These are phyloP conservation scores for Metarhizium album DNA, from an alignment of 2,329 filamentous ascomycete genomes.

Conservation along the genomic window DNA sequence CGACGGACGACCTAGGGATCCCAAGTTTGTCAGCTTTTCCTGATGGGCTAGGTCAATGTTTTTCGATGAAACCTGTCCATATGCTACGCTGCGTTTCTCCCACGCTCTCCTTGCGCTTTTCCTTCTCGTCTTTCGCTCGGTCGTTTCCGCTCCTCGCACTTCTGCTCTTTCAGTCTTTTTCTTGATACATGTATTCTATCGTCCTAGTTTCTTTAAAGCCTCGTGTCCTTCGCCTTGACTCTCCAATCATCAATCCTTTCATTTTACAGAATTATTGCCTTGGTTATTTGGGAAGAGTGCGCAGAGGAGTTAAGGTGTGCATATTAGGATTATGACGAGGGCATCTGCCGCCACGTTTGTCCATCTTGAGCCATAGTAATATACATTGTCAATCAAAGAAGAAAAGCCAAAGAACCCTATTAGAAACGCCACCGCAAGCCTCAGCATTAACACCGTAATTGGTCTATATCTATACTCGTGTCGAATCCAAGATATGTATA, in stretches of 20 bases:
- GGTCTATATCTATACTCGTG: background rate
- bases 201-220: background rate
- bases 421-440: background rate
- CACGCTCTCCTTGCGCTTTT: no score
- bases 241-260: background rate
- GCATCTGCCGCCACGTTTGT: background rate
- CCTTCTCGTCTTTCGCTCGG: no score
- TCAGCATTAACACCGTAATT: background rate
- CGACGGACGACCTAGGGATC: slow-evolving; percentile 80
- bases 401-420: background rate
- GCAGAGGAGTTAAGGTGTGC: slow-evolving; percentile 12
- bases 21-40: slow-evolving; percentile 87
- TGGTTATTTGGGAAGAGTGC: background rate
- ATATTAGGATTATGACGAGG: slow-evolving; percentile 12
- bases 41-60: slow-evolving; percentile 11
- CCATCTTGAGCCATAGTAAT: slow-evolving; percentile 9
- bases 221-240: background rate
- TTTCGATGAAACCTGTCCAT: background rate
- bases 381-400: slow-evolving; percentile 11
- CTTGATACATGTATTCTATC: no score
- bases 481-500: background rate
- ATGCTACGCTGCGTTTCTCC: no score
- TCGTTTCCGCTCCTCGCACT: no score
- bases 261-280: background rate
- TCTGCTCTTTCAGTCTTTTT: no score